These are phyloP conservation scores for Dysphania ambrosioides DNA, from an alignment of 148 eudicot genomes.

Conservation along the genomic window DNA sequence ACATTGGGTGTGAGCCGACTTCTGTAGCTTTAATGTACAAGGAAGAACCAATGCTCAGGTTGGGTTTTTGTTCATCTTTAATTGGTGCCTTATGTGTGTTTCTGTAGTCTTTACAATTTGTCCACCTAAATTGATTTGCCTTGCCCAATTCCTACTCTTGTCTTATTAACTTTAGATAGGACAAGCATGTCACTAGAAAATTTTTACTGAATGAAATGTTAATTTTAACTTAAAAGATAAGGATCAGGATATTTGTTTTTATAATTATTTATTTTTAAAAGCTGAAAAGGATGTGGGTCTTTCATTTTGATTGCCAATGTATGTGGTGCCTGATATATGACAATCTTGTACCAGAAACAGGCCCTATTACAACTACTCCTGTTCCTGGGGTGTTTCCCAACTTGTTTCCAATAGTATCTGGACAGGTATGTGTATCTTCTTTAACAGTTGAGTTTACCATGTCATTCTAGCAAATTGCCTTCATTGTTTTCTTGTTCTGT, in stretches of 20 bases:
- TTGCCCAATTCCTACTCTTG: background rate
- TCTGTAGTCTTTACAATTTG: constrained; percentile 39
- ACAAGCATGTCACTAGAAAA: background rate
- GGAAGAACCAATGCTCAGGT: constrained; percentile 75
- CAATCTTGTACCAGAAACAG: constrained; percentile 38
- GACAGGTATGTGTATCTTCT: constrained; percentile 47
- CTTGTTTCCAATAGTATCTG: constrained; percentile 58
- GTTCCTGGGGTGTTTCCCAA: constrained; percentile 74
- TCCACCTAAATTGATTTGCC: background rate
- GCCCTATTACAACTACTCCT: constrained; percentile 59
- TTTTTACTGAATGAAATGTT: background rate
- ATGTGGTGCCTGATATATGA: constrained; percentile 17
- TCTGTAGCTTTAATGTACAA: constrained; percentile 93
- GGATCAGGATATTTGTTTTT: too few species aligned
- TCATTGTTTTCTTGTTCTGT: background rate
- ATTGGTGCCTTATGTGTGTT: constrained; percentile 61
- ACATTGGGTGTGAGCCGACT: constrained; percentile 99
- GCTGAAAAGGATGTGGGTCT: background rate
- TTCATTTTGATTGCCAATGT: background rate
- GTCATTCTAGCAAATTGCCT: background rate
- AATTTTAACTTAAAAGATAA: background rate
- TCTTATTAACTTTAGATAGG: background rate
- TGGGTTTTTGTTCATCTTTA: constrained; percentile 95
- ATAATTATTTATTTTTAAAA: too few species aligned
- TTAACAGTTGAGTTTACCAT: background rate